A percentile compares a stretch with the other conserved stretches of the same genome.
Conservation (phyloP, 1,139 yeast species). For the Candida sp. region DNA sequence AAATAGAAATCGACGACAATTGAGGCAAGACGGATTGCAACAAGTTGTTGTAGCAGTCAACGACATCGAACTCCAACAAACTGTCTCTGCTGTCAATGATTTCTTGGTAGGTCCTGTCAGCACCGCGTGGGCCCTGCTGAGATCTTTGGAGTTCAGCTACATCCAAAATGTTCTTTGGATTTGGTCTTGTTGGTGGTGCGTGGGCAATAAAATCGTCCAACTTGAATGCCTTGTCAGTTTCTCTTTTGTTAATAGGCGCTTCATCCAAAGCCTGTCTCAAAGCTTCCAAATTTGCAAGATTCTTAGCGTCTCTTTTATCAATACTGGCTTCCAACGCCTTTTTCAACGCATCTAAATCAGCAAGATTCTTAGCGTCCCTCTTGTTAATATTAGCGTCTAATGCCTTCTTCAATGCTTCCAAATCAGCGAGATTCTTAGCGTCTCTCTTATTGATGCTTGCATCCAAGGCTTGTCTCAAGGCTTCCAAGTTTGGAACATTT, state of each 20-base stretch:
- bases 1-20: slow-evolving; percentile 47
- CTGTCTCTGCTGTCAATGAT: background rate
- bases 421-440: slow-evolving; percentile 20
- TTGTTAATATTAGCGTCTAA: no score
- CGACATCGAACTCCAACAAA: slow-evolving; percentile 12
- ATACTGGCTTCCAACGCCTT: no score
- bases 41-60: slow-evolving; percentile 18
- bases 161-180: slow-evolving; percentile 22
- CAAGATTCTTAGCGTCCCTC: no score
- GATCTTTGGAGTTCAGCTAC: slow-evolving; percentile 11
- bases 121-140: slow-evolving; percentile 5
- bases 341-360: no score
- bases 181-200: slow-evolving; percentile 16
- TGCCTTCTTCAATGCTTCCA: no score
- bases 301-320: no score
- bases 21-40: slow-evolving; percentile 48
- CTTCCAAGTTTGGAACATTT: slow-evolving; percentile 22
- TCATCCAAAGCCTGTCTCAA: no score
- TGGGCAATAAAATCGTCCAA: slow-evolving; percentile 15
- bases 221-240: slow-evolving; percentile 15
- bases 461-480: slow-evolving; percentile 3
- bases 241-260: no score
- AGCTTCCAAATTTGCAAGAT: no score
- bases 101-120: slow-evolving; percentile 7
- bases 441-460: slow-evolving; percentile 16